Evolutionary conservation across 2,329 filamentous ascomycete species (phyloP).

Genomic region (Colletotrichum acutatum): DNA sequence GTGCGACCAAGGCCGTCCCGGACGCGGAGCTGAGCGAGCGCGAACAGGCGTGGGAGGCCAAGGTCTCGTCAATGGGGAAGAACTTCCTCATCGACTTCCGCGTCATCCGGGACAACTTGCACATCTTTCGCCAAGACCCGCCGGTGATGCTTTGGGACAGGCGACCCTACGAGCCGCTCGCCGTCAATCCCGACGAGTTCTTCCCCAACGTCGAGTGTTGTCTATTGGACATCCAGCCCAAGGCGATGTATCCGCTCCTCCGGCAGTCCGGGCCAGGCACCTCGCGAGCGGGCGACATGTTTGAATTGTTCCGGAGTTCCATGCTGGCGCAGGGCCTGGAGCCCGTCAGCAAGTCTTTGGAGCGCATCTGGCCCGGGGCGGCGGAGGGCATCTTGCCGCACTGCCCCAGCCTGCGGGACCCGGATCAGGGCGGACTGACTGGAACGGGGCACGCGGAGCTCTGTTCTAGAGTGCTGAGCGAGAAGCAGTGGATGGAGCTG

Average conservation of each 20-base stretch:
- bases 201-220: constrained; percentile 68
- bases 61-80: constrained; percentile 46
- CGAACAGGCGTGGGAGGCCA: constrained; percentile 48
- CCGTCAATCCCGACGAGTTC: constrained; percentile 68
- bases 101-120: constrained; percentile 63
- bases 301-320: constrained; percentile 61
- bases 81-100: constrained; percentile 49
- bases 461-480: constrained; percentile 59
- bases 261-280: constrained; percentile 54
- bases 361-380: constrained; percentile 69
- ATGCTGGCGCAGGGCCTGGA: constrained; percentile 49
- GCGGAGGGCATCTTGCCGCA: constrained; percentile 60
- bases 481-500: constrained; percentile 67
- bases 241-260: constrained; percentile 59
- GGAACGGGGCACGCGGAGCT: constrained; percentile 53
- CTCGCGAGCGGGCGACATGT: constrained; percentile 58
- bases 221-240: constrained; percentile 76
- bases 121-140: constrained; percentile 59
- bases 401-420: constrained; percentile 62
- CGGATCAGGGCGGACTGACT: constrained; percentile 56
- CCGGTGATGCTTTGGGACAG: constrained; percentile 75
- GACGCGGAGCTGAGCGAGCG: constrained; percentile 42
- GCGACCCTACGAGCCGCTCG: constrained; percentile 76
- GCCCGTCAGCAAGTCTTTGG: constrained; percentile 57
- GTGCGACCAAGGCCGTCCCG: constrained; percentile 34